Evolutionary conservation across 805 yeast genomes (phyloP).

Genomic region (Suhomyces xylopsoci): DNA sequence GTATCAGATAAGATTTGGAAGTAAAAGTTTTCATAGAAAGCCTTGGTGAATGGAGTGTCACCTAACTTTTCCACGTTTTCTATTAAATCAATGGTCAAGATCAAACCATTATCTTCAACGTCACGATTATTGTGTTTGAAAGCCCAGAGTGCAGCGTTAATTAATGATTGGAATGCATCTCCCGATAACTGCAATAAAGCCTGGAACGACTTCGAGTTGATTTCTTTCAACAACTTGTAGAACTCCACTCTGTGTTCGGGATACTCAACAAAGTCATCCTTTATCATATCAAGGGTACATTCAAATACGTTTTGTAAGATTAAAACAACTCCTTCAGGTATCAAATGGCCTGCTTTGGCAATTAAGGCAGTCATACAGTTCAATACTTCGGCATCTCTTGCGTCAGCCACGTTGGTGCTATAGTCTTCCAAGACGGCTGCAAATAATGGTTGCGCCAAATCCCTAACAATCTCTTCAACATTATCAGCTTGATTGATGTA

Average conservation of each 20-base stretch:
- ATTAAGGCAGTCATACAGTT: conserved; percentile 92
- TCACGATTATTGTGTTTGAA: conserved; percentile 96
- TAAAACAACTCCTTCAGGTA: conserved; percentile 84
- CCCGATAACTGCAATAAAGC: conserved; percentile 88
- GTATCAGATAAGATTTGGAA: conserved; percentile 89
- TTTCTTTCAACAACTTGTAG: conserved; percentile 83
- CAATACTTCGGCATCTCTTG: conserved; percentile 96
- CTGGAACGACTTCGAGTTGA: conserved; percentile 78
- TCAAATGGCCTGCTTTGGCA: conserved; percentile 78
- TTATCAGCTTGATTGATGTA: conserved; percentile 86
- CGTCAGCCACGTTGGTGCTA: conserved; percentile 85
- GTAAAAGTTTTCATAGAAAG: conserved; percentile 84
- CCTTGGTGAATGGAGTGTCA: conserved; percentile 68
- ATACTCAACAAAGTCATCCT: conserved; percentile 90
- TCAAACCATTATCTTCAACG: conserved; percentile 88
- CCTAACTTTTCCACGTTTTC: conserved; percentile 81
- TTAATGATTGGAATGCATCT: conserved; percentile 83
- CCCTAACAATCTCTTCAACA: conserved; percentile 76
- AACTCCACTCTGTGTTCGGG: conserved; percentile 98
- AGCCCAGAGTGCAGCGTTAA: conserved; percentile 97
- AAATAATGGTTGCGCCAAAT: conserved; percentile 78
- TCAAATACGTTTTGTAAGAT: conserved; percentile 90
- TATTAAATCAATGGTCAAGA: conserved; percentile 76
- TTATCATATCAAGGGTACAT: conserved; percentile 92
- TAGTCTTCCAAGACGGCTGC: conserved; percentile 88